Evolutionary conservation across 176 grass and related monocot species (phyloP).

Genomic region (Zizania latifolia): DNA sequence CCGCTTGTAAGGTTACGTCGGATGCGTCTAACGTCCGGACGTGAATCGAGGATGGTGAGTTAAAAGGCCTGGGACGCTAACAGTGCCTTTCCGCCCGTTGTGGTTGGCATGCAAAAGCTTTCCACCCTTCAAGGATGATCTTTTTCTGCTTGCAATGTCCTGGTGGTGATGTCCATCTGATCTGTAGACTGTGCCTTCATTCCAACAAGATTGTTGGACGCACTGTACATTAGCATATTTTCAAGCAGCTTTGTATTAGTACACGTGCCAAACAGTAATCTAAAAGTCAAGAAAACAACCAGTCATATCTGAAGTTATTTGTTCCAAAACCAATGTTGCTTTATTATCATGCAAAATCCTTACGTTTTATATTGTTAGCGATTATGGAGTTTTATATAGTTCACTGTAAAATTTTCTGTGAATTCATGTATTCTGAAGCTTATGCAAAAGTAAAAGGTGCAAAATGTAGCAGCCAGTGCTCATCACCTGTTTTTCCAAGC

Average conservation of each 20-base stretch:
- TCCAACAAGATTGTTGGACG: constrained; percentile 39
- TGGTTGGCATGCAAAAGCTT: constrained; percentile 20
- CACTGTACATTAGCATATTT: constrained; percentile 22
- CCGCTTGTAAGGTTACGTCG: too few relatives aligned
- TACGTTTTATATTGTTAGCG: neutral
- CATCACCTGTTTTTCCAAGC: constrained; percentile 27
- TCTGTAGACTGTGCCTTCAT: constrained; percentile 44
- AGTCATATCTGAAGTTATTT: neutral
- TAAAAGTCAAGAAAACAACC: constrained; percentile 3
- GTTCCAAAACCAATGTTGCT: neutral
- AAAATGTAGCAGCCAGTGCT: constrained; percentile 17
- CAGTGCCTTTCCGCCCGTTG: constrained; percentile 10
- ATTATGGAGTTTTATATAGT: neutral
- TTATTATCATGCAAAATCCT: neutral
- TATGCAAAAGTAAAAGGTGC: neutral
- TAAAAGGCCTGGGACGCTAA: too few relatives aligned
- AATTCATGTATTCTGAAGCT: neutral
- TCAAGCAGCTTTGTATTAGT: neutral
- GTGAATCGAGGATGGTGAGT: too few relatives aligned
- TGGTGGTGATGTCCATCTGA: constrained; percentile 42
- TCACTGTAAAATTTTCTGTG: neutral
- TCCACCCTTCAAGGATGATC: constrained; percentile 26
- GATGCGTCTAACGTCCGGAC: too few relatives aligned
- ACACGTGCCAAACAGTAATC: constrained; percentile 26
- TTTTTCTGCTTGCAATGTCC: constrained; percentile 28